Base-by-base conservation (phyloP, 2,329 filamentous ascomycete genomes). In the Aspergillus sp. region DNA sequence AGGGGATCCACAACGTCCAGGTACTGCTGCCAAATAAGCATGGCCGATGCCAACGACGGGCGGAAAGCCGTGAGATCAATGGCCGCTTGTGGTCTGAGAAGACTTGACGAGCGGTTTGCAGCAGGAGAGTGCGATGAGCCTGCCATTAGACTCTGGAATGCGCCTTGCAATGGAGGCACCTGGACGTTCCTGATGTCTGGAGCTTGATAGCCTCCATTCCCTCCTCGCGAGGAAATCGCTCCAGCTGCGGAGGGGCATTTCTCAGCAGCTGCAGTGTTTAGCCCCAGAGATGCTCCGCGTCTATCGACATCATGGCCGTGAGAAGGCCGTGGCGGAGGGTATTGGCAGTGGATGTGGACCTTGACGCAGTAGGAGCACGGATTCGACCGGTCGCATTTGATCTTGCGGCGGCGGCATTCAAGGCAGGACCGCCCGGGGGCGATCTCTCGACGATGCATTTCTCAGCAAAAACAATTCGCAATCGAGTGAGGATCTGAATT, bases 1-100 rank as follows among this genome's bases (percentile, higher is more conserved):
- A 86, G 64, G 0, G 83, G 82, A 66, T 86, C 83, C 15, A 86
- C 80, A 9, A 51, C 51, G 14, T 65, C 62, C 19, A 68, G 19
- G 37, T 64, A 68, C 24, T 33, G 61, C 43, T 67, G 65, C 66
- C 64, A 68, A 6, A 66, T 55, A 6, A 56, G 56, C 4, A 51
- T 50, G 23, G 62, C 52, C 4, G 37, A 40, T 14, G 51, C 11
- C 2, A 55, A 44, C 15, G 55, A 52, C 31, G 60, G 60, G 9
- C 51, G 57, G 21, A 57, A 15, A 5, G 24, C 3, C 4, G 41
- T 24, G 3, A 50, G 27, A 14, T 45, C 8, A 5, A 35, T 15
- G 3, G 21, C 9, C 8, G 33, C 15, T 40, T 37, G 24, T 4
- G 41, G 40, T 17, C 11, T 37, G 11, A 43, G 14, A 3, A 55